Base-by-base conservation (phyloP, 1,139 yeast species). In the Nakaseomyces bracarensis region DNA sequence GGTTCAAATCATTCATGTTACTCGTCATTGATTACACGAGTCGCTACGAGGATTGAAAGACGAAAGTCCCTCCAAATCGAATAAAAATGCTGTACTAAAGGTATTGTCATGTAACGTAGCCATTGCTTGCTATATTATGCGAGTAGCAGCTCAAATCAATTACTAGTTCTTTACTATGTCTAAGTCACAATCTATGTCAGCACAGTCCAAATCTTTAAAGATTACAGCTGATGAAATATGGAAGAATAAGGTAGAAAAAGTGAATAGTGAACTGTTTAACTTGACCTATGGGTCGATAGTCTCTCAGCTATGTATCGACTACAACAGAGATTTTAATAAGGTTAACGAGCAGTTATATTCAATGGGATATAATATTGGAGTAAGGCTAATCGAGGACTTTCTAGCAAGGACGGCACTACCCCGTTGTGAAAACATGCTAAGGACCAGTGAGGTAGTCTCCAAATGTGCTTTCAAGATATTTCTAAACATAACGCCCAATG, bases 291-390 rank as follows among this genome's bases (percentile, higher is more conserved):
- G 99, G 10, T 81, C 96, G 2, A 75, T 93, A 36, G 98, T 91
- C 40, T 77, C 95, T n/a, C 97, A 91, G 59, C 68, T 91, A 42
- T 87, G 96, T 58, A 77, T 80, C 46, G 98, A 91, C 58, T 80
- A 75, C 60, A 74, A 79, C 45, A 74, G 78, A 50, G 84, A 89
- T 61, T 89, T 85, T 61, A 62, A 60, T 10, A 79, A 79, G 54
- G 96, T 93, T 42, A 91, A 93, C 61, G 70, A 70, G 43, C 94
- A 89, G 59, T 69, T 93, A 40, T 95, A 81, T 54, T 75, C 77
- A 50, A 91, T 93, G 97, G 99, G 99, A 1, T 85, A 86, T 61
- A 87, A 85, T 61, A 93, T 93, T 40, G 99, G 99, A 1, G 68
- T 86, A 41, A 68, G 99, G 49, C 66, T 93, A 48, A 84, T 93